Evolutionary conservation across 768 basidiomycete species (phyloP), one percentile per base, ranked within the genome.

Genomic region (Lyophyllum shimeji): DNA sequence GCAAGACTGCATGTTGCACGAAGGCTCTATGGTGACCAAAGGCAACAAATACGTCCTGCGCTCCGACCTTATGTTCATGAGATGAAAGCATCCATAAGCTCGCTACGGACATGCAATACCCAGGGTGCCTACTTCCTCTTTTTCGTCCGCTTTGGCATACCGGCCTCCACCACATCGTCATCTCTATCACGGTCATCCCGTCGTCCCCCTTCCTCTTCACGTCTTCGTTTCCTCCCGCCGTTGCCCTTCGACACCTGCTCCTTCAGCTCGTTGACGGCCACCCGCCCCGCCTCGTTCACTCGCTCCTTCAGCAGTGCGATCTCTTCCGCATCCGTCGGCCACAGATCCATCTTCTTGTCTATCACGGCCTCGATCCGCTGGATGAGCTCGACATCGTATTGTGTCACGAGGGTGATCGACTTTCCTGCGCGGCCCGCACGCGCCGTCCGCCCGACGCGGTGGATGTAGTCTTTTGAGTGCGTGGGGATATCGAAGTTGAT

Each of bases 381-480:
- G 4, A 98, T 73, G 44, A 98, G 81, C 72, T 98, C 97, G 52
- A 99, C 94, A 62, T 99, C 97, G 71, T 98, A 99, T 72, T 99
- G 97, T 5, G 96, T 93, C 21, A 98, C 95, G 40, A 99, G 82
- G n/a, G 95, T 97, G 64, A 99, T 90, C 1, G 93, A 88, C 75
- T 98, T 98, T 43, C 97, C 97, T 1, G 94, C 86, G 42, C 97
- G 85, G n/a, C 97, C 97, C 2, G 97, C 97, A 67, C 97, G 89
- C 6, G 97, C 97, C 29, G 97, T 99, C 54, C 97, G 85, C 37
- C 97, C 97, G 9, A 99, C 97, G 43, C 97, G 86, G 69, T 99
- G 97, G 48, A 99, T 97, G 72, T 99, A 99, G 70, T 98, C 97
- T 76, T 99, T 98, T 15, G 95, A 98, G 69, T 98, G 93, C 0